Conservation (phyloP, 2,329 filamentous ascomycete species). For the Blastomyces parvus region DNA sequence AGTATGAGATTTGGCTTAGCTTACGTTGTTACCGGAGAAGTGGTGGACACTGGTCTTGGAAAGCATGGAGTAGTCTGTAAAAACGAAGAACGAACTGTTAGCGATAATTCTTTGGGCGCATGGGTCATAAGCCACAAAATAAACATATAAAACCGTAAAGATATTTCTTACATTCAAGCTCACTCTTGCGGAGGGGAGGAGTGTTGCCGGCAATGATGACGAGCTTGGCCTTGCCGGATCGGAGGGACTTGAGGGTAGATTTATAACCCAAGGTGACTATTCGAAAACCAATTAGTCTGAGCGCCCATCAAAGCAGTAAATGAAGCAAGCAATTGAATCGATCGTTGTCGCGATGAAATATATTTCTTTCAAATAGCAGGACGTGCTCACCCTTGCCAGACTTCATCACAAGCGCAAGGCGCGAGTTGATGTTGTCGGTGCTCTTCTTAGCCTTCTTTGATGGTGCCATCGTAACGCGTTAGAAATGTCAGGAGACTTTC, state of each 20-base stretch:
- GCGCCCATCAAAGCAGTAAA: conserved; percentile 2
- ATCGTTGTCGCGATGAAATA: background rate
- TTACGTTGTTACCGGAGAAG: conserved; percentile 98
- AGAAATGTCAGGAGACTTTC: conserved; percentile 20
- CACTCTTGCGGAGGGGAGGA: conserved; percentile 92
- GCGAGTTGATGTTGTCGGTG: conserved; percentile 67
- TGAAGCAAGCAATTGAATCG: background rate
- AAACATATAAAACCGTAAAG: conserved; percentile 18
- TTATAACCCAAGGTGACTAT: conserved; percentile 83
- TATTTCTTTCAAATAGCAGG: conserved; percentile 2
- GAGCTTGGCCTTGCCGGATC: conserved; percentile 95
- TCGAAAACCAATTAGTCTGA: background rate
- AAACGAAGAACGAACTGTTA: conserved; percentile 2
- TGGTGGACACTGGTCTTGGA: conserved; percentile 94
- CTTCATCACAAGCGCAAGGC: conserved; percentile 61
- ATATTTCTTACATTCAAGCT: conserved; percentile 64
- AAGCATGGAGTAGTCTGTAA: conserved; percentile 66
- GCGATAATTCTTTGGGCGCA: background rate
- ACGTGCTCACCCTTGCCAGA: conserved; percentile 45
- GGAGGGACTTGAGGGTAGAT: conserved; percentile 79
- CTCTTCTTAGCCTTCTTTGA: conserved; percentile 66
- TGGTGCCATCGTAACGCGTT: conserved; percentile 51
- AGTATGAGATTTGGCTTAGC: conserved; percentile 36
- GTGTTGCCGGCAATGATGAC: conserved; percentile 95
- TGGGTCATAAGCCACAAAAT: background rate